Evolutionary conservation across 164 flowering plant species (phyloP), one percentile per base, ranked within the genome.

Genomic region (Malania oleifera): DNA sequence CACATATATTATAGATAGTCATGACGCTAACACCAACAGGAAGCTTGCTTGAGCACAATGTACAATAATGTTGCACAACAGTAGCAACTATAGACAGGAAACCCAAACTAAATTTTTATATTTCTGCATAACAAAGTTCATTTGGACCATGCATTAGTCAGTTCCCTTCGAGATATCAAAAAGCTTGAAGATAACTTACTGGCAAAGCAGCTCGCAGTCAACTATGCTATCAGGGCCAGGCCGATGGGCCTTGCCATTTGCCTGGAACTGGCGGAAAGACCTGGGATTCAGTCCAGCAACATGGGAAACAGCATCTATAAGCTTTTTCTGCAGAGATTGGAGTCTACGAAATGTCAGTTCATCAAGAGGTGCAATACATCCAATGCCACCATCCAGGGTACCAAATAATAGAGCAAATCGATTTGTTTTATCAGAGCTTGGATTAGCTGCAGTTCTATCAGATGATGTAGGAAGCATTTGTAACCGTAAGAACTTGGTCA

Each of bases 181-280:
- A 43, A 6, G 12, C 0, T 17, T 43, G 22, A 1, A 43, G 22
- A 43, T 6, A 46, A 83, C 97, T 81, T 81, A 93, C 97, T 90
- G 87, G 74, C 73, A 78, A 29, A 93, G 97, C 60, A 93, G 92
- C 77, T 93, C 99, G 56, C 83, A 90, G 71, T 93, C 99, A n/a
- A 93, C 86, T 57, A 88, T 86, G 70, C 79, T 84, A 68, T 93
- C 99, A 45, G 99, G 99, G 43, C 98, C 98, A 65, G 96, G 97
- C 18, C 87, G 79, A 69, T 90, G 98, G 48, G 87, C 96, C 77
- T 81, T 90, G 46, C 99, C 97, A 65, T 86, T 77, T 17, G 97
- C 78, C 15, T 49, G 76, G 66, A 93, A 93, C 68, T 85, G 95
- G 37, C 97, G 82, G 51, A 88, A 93, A 44, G 95, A 76, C 59